Conservation (phyloP, 768 basidiomycete genomes). For the Multifurca ochricompacta region DNA sequence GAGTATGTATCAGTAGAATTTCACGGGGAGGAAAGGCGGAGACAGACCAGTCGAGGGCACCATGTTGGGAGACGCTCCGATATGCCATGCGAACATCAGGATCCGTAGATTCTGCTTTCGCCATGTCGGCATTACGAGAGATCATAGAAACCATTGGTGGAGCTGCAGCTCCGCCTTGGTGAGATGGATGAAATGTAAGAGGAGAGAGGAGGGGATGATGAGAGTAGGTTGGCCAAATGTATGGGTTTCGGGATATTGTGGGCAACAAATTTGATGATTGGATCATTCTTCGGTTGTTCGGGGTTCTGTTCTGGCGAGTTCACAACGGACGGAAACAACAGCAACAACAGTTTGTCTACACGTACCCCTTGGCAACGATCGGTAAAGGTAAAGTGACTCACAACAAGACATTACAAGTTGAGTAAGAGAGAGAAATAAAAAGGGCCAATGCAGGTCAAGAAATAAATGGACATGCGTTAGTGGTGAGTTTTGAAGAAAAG, state of each 20-base stretch:
- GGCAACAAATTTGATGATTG: neutral
- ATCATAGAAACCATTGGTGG: slow-evolving; percentile 8
- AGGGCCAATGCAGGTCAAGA: neutral
- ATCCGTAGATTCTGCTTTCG: slow-evolving; percentile 3
- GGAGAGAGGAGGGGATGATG: neutral
- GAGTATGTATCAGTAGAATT: neutral
- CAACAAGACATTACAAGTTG: neutral
- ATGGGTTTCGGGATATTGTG: neutral
- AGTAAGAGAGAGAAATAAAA: neutral
- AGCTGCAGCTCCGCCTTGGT: neutral
- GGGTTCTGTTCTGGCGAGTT: neutral
- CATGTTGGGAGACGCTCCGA: slow-evolving; percentile 8
- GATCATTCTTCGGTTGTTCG: too few species aligned
- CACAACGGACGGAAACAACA: neutral
- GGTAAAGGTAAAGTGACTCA: neutral
- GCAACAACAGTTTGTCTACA: neutral
- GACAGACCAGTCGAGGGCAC: slow-evolving; percentile 15
- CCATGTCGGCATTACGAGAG: neutral
- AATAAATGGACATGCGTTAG: neutral
- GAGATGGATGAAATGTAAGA: neutral
- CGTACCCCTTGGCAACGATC: slow-evolving; percentile 7
- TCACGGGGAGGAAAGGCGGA: neutral
- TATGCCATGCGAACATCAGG: slow-evolving; percentile 16
- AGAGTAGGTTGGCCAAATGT: neutral
- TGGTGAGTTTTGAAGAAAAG: neutral